Base-by-base conservation (phyloP, 805 yeast genomes). In the Zygoascus tannicola region DNA sequence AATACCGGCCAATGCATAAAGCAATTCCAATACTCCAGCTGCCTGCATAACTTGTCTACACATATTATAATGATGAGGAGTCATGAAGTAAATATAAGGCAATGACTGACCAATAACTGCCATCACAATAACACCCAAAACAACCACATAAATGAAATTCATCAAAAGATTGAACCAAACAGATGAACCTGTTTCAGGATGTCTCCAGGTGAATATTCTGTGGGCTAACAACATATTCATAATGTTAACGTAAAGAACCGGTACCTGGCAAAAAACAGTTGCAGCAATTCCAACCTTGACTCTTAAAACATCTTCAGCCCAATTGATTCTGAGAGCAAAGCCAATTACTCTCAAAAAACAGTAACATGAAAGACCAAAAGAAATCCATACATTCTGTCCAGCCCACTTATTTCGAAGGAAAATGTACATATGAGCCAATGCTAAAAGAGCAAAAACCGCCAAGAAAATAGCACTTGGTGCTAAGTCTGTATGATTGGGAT, bases 121-220 rank as follows among this genome's bases (percentile, higher is more conserved):
- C 81, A 81, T 78, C n/a, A 70, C 68, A 38, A 81, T 72, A 43
- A 81, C 68, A 4, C 73, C 78, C 22, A 69, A 43, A 22, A 82
- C 86, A 40, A 78, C 51, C 4, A 62, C 51, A 55, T 82, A 81
- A 32, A 77, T 51, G 2, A 60, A 35, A 37, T 70, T 56, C 80
- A 81, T 74, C 22, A 63, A 41, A 28, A 48, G 47, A 74, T 79
- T 74, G 53, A 81, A 76, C 30, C 65, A 46, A 34, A 18, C 12
- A 35, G 71, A 59, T 18, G 75, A 69, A 33, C 87, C 88, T 8
- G 78, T 71, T 41, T 75, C 78, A 5, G 90, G 88, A 56, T 82
- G 88, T 58, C 80, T 68, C 84, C 86, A 80, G 4, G 85, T 79
- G 61, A 80, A 80, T 19, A 81, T 65, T 57, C 90, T 73, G 58